Evolutionary conservation across 306 rosid genomes (phyloP), one percentile per base, ranked within the genome.

Genomic region (Citrullus colocynthis): DNA sequence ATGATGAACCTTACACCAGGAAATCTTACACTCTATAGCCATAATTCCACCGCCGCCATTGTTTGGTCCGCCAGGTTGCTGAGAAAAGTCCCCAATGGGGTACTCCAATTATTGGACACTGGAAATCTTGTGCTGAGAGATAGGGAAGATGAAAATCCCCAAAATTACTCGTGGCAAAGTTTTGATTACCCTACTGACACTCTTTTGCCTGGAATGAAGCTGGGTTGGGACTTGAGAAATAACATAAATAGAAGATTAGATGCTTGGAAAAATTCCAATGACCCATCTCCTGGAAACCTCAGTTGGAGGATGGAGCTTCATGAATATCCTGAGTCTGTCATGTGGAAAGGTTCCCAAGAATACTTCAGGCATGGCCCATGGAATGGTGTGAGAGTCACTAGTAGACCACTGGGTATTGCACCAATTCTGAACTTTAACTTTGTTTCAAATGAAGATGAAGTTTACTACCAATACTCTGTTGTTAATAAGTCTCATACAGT

Each of bases 111-210:
- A 3, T 57, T 90, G 17, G 87, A 85, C 64, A 55, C 70, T 0
- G 94, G 94, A 21, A 90, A 90, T 71, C 83, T 88, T 24, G 88
- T 88, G n/a, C 63, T 88, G 9, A 82, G 63, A 36, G 83, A 85
- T 5, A 76, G 54, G 28, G 54, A 67, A 6, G 80, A 80, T 42
- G 45, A 3, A 3, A 79, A 71, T 36, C 28, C 81, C 16, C 61
- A 42, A 4, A 74, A 2, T 16, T 87, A 75, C 32, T 41, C 85
- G 20, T 89, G 91, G 86, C 88, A 87, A 20, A 85, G 88, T 78
- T 85, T 85, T 15, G 86, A 84, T 39, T 80, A 84, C 66, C 88
- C 88, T 3, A 42, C 83, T 45, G 87, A 85, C 51, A 81, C 88
- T 15, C 4, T 85, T 21, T 34, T 86, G 14, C 79, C 85, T 4